These are phyloP conservation scores for Marasmius tenuissimus DNA, from an alignment of 1,284 basidiomycete genomes.

Conservation along the genomic window DNA sequence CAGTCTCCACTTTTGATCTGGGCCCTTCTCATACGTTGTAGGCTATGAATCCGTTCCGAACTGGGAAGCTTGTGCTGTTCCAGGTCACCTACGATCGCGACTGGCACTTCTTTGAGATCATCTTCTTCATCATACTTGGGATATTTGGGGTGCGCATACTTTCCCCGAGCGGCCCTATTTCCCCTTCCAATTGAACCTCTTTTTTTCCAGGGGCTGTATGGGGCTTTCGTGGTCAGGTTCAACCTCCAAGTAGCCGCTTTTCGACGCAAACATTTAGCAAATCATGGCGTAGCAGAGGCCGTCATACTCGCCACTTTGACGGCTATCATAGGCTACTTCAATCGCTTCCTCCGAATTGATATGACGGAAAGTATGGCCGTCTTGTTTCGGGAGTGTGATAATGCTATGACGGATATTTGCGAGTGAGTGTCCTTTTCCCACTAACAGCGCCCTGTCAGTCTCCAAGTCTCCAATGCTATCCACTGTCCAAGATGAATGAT, in stretches of 20 bases:
- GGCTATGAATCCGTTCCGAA: slow-evolving; percentile 98
- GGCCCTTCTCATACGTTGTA: slow-evolving; percentile 28
- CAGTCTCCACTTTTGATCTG: slow-evolving; percentile 6
- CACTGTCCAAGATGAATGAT: no score
- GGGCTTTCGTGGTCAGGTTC: slow-evolving; percentile 96
- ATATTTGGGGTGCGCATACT: slow-evolving; percentile 81
- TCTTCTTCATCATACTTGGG: slow-evolving; percentile 94
- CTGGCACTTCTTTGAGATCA: slow-evolving; percentile 99
- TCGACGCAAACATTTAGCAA: slow-evolving; percentile 83
- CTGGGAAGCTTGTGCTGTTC: slow-evolving; percentile 97
- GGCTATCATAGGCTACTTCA: slow-evolving; percentile 91
- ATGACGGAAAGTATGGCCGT: slow-evolving; percentile 99
- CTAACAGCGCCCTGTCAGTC: background rate
- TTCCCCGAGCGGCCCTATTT: background rate
- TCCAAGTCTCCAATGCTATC: no score
- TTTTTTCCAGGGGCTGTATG: slow-evolving; percentile 82
- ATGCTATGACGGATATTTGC: slow-evolving; percentile 89
- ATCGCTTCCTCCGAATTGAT: slow-evolving; percentile 93
- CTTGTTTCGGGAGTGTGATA: slow-evolving; percentile 95
- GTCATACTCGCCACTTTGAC: slow-evolving; percentile 86
- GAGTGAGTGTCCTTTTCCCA: slow-evolving; percentile 61
- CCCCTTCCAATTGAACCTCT: slow-evolving; percentile 1
- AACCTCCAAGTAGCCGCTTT: slow-evolving; percentile 95
- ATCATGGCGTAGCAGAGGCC: slow-evolving; percentile 88
- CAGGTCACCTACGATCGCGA: slow-evolving; percentile 97